Evolutionary conservation across 176 grass and related monocot species (phyloP).

Genomic region (Carex kokanica): DNA sequence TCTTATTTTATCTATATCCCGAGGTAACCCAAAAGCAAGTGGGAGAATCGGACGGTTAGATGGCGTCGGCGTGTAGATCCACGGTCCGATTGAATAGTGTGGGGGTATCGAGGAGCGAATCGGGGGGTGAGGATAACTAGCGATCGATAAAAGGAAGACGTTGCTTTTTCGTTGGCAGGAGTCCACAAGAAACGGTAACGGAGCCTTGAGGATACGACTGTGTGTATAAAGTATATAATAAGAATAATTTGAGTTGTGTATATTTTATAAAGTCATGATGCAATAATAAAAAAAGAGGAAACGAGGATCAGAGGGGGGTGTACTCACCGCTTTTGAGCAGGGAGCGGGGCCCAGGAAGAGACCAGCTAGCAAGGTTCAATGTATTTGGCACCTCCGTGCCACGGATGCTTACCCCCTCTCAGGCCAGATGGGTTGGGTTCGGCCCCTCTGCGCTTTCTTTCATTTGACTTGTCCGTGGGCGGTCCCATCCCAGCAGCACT

Average conservation of each 20-base stretch:
- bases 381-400: background rate
- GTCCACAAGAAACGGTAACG: background rate
- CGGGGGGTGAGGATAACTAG: background rate
- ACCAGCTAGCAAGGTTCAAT: background rate
- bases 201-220: background rate
- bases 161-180: background rate
- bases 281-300: background rate
- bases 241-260: background rate
- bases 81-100: background rate
- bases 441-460: background rate
- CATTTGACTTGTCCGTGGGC: conserved; percentile 5
- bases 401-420: background rate
- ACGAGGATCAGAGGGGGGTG: background rate
- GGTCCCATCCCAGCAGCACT: background rate
- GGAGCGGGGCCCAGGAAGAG: background rate
- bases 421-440: conserved; percentile 10
- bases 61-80: background rate
- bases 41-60: background rate
- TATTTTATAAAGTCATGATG: background rate
- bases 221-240: background rate
- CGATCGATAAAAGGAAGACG: background rate
- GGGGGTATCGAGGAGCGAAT: background rate
- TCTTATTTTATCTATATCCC: conserved; percentile 11
- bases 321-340: background rate
- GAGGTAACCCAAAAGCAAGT: background rate